Base-by-base conservation (phyloP, 345 rosid species). In the Cardamine occulta region DNA sequence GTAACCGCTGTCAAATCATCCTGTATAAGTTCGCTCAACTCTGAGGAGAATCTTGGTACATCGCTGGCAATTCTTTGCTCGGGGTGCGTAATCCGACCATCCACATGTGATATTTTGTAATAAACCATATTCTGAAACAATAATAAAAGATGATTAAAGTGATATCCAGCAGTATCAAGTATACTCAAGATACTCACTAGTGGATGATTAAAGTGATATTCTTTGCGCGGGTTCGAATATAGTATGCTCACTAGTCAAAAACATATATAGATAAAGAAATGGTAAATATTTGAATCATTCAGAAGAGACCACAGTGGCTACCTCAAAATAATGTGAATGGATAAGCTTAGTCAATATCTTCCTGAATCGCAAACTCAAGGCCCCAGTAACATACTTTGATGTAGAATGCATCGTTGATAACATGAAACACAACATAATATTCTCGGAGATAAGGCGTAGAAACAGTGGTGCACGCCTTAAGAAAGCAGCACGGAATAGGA, bases 11-110 rank as follows among this genome's bases (percentile, higher is more conserved):
- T 79, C 85, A 93, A 77, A 83, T 96, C 98, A 70, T 96, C 99
- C 68, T 79, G 94, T 69, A 96, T 86, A 74, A 96, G 89, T 74
- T 93, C 97, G 55, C 99, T 93, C 79, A 96, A 86, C 87, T 96
- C 99, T 19, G 93, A 89, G 75, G 97, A 93, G 82, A 96, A 90
- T 82, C 83, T 88, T 15, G 99, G 99, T 11, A 96, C 85, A 78
- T 96, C 99, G 78, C 98, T 92, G 65, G 98, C 99, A 79, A 96
- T 93, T 56, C 86, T 80, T 85, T 96, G 99, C 78, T 92, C 98
- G 7, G 98, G 99, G 81, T 96, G 85, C 34, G 89, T 84, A 76
- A 96, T 82, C 75, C 98, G 93, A 52, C 93, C 89, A 82, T 96
- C 99, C 64, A 96, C 97, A 72, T 96, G 98, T 67, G 98, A 90